Base-by-base conservation (phyloP, 192 early-diverging fungal species). In the Funneliformis mosseae region DNA sequence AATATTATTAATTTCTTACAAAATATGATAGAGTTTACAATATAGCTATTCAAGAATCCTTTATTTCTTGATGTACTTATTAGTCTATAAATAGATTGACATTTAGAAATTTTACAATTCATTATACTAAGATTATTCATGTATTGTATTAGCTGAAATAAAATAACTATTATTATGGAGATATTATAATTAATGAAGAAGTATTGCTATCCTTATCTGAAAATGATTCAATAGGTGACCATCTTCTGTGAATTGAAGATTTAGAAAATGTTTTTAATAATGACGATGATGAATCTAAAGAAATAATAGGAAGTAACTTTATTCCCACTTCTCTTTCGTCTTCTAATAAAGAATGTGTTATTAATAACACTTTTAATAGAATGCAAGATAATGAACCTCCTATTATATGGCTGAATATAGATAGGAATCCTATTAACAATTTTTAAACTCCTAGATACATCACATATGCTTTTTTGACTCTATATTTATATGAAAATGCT, bases 111-210 rank as follows among this genome's bases (percentile, higher is more conserved):
- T 69, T 69, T 41, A 69, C 0, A 28, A 2, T 69, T 41, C 3
- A 27, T 2, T 27, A 39, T 16, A 10, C 66, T 38, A 68, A 68
- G n/a, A n/a, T n/a, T n/a, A n/a, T n/a, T n/a, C n/a, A n/a, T n/a
- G n/a, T n/a, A n/a, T n/a, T n/a, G n/a, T n/a, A n/a, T n/a, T n/a
- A n/a, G n/a, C n/a, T 69, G 11, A 28, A 72, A 8, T 7, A 41
- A 41, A 71, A 71, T 10, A 43, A 71, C 12, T 11, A 0, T 14
- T 72, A 72, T 23, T 72, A 72, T 72, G 23, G 41, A 5, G n/a
- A 74, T 42, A 74, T 74, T 39, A 50, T 45, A 23, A 74, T 74
- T 23, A n/a, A 74, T 74, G 33, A 43, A 28, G n/a, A 74, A 33
- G 43, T 38, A 0, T 43, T 74, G 11, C n/a, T 50, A 48, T 50